phyloP scores from a whole-genome alignment of 73 alveolate genomes.

The Blepharisma japonicum region DNA sequence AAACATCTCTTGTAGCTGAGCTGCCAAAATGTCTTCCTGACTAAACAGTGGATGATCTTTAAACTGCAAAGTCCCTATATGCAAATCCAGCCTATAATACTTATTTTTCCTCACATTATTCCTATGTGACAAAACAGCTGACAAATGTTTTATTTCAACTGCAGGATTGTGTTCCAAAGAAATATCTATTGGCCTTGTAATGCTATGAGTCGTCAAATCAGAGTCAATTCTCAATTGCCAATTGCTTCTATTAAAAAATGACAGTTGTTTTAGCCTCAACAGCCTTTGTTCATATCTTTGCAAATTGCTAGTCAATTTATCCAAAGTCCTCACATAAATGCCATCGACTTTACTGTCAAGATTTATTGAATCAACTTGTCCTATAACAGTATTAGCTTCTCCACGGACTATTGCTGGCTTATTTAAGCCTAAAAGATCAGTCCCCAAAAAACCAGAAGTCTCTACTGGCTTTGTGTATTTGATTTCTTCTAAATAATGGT shows the following conservation, averaged over 20 bases:
- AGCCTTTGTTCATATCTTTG: slow-evolving; percentile 54
- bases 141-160: slow-evolving; percentile 41
- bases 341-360: slow-evolving; percentile 46
- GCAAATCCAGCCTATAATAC: slow-evolving; percentile 72
- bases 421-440: background rate
- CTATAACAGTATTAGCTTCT: background rate
- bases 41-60: slow-evolving; percentile 77
- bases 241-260: slow-evolving; percentile 50
- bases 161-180: slow-evolving; percentile 72
- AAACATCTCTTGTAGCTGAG: slow-evolving; percentile 76
- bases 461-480: background rate
- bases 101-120: slow-evolving; percentile 76
- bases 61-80: slow-evolving; percentile 74
- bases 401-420: slow-evolving; percentile 24
- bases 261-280: slow-evolving; percentile 48
- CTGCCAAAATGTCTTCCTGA: slow-evolving; percentile 77
- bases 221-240: slow-evolving; percentile 71
- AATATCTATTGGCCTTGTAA: slow-evolving; percentile 86
- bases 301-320: slow-evolving; percentile 39
- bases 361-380: background rate
- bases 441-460: background rate
- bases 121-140: slow-evolving; percentile 69
- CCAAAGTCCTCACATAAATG: slow-evolving; percentile 40
- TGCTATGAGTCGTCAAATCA: slow-evolving; percentile 76
- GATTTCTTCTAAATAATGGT: background rate